Base-by-base conservation (phyloP, 148 eudicot species). In the Camellia lanceoleosa region DNA sequence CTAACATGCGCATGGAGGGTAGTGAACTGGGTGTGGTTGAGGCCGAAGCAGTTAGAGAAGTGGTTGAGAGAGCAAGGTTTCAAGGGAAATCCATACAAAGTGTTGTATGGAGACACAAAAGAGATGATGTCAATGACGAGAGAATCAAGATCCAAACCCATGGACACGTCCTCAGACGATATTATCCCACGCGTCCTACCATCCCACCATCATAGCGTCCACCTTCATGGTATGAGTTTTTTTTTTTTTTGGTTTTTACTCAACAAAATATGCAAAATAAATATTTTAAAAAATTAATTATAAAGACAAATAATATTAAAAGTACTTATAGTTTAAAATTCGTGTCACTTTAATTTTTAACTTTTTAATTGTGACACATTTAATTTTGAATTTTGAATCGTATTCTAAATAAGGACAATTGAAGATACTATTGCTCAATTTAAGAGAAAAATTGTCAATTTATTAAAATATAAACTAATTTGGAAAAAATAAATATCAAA, bases 21-120 rank as follows among this genome's bases (percentile, higher is more conserved):
- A 4, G 3, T 85, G 71, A 76, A 79, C 7, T 80, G 80, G 68
- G 20, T 79, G 5, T 85, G 85, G 85, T 51, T 85, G 41, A 82
- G 75, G 44, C 87, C 85, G n/a, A 82, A 69, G 79, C 74, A 59
- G 60, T 71, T 82, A 20, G 87, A 85, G 73, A 85, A 14, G 79
- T 55, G 43, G 6, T 58, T 85, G 10, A 79, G 85, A 77, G 23
- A 77, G 70, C 87, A 85, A 77, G 87, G 87, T 47, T 68, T 82
- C 10, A 71, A 77, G 5, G 87, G 85, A 7, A 82, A 82, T 64
- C 44, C 87, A 10, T 85, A 85, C 76, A 58, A 65, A 41, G 38
- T 80, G 3, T 66, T 80, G 4, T 23, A 71, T 20, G 88, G 88
- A 15, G 88, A 86, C 82, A 43, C 73, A 13, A 81, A 38, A 62